Percentiles rank a stretch among this genome's conserved stretches.
Conservation (phyloP, 306 rosid species). For the Cyclanthera cordifolia region DNA sequence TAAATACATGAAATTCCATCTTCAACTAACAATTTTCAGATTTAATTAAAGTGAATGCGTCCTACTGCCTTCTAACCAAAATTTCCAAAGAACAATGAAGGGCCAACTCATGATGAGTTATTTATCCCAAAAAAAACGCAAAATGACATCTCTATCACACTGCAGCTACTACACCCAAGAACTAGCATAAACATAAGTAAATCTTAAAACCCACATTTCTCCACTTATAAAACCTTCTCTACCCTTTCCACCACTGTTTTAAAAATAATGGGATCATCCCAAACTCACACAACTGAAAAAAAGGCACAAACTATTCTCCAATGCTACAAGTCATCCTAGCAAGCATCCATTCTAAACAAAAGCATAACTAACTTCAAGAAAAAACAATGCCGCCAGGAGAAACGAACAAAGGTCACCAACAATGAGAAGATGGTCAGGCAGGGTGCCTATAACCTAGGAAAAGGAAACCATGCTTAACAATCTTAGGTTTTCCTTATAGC, state of each 20-base stretch:
- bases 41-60: not conserved
- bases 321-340: not conserved
- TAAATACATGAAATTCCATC: not conserved
- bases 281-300: not conserved
- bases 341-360: constrained; percentile 4
- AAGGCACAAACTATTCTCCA: not conserved
- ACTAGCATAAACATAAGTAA: not conserved
- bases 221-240: not conserved
- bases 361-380: not conserved
- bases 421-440: not conserved
- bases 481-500: not conserved
- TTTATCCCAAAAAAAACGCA: not conserved
- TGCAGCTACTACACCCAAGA: not conserved
- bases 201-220: not conserved
- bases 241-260: not conserved
- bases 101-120: not conserved
- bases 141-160: not conserved
- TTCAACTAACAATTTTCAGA: constrained; percentile 2
- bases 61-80: not conserved
- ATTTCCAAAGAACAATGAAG: not conserved
- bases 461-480: not conserved
- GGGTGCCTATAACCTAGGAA: not conserved
- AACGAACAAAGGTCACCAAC: not conserved
- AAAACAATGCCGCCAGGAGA: not conserved
- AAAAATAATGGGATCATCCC: not conserved